Base-by-base conservation (phyloP, 2,329 filamentous ascomycete species). In the Coniochaeta hoffmannii region DNA sequence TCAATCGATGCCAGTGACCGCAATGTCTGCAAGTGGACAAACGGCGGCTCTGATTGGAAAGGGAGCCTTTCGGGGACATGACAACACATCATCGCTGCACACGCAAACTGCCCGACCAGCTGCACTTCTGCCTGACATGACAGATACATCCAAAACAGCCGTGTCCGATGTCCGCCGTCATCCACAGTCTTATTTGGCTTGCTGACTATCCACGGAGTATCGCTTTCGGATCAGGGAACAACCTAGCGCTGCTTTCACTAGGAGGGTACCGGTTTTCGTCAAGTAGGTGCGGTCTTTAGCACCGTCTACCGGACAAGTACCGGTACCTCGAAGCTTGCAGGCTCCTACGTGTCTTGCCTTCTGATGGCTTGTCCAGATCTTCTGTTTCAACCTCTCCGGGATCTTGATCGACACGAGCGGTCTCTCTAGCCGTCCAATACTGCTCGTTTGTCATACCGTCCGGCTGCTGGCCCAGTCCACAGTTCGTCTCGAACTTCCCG, bases 51-150 rank as follows among this genome's bases (percentile, higher is more conserved):
- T 22, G 41, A 46, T 46, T 46, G 41, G 41, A 46, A 46, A 46
- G 41, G 41, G 15, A 50, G 36, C 53, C 17, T 54, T 41, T 57
- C 56, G 62, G 63, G 66, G 64, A 70, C 26, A 31, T 79, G 77
- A 78, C 76, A 79, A 77, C 70, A 68, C 68, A 72, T 70, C 68
- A 70, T 69, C 24, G 22, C 26, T 51, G 49, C 62, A 67, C 65
- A 69, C 66, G 61, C 68, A 66, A 66, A 67, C 68, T 68, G 70
- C 72, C 71, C 68, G 69, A 72, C 69, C 63, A 68, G 65, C 68
- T 75, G 73, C 73, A 75, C 68, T 70, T 72, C 70, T 76, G 73
- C 73, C 73, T 73, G 71, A 76, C 71, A 63, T 66, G 65, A 60
- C 66, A 19, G 28, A 53, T 55, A 59, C 44, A 50, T 9, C 26